phyloP scores from a whole-genome alignment of 352 stramenopile species.

The Phytopythium montanum region DNA sequence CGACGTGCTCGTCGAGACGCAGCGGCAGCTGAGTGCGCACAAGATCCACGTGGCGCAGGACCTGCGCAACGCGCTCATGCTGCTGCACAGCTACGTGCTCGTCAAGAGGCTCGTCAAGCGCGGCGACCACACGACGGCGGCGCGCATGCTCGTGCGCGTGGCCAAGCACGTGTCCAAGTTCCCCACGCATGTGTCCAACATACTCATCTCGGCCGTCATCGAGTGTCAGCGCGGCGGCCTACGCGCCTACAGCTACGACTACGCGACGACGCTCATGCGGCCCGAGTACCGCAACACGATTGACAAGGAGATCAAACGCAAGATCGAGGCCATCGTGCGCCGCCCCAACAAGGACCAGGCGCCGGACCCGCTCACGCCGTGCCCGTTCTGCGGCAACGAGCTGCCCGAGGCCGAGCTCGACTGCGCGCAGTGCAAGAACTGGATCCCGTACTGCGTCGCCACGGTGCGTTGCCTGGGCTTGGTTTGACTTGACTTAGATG shows the following conservation, averaged over 20 bases:
- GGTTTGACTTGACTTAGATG: no score
- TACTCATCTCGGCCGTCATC: slow-evolving; percentile 93
- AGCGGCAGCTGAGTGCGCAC: slow-evolving; percentile 81
- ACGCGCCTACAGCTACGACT: slow-evolving; percentile 90
- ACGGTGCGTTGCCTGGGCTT: no score
- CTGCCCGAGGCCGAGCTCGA: slow-evolving; percentile 87
- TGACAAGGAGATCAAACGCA: slow-evolving; percentile 89
- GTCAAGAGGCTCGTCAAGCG: slow-evolving; percentile 92
- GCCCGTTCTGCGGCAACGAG: slow-evolving; percentile 77
- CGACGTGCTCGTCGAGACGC: slow-evolving; percentile 90
- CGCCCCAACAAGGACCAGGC: slow-evolving; percentile 88
- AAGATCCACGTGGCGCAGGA: slow-evolving; percentile 87
- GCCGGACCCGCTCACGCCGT: slow-evolving; percentile 65
- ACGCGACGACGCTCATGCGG: slow-evolving; percentile 89
- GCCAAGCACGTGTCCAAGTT: slow-evolving; percentile 92
- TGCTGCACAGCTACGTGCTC: slow-evolving; percentile 93
- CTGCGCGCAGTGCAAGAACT: slow-evolving; percentile 90
- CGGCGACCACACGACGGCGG: slow-evolving; percentile 81
- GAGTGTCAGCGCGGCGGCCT: slow-evolving; percentile 92
- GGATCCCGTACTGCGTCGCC: slow-evolving; percentile 92
- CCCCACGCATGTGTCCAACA: slow-evolving; percentile 85
- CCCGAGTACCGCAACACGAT: slow-evolving; percentile 87
- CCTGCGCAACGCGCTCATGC: slow-evolving; percentile 79
- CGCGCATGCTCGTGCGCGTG: slow-evolving; percentile 88
- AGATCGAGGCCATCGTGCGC: slow-evolving; percentile 94